Base-by-base conservation (phyloP, 371 early-diverging fungal genomes). In the Lichtheimia ramosa region DNA sequence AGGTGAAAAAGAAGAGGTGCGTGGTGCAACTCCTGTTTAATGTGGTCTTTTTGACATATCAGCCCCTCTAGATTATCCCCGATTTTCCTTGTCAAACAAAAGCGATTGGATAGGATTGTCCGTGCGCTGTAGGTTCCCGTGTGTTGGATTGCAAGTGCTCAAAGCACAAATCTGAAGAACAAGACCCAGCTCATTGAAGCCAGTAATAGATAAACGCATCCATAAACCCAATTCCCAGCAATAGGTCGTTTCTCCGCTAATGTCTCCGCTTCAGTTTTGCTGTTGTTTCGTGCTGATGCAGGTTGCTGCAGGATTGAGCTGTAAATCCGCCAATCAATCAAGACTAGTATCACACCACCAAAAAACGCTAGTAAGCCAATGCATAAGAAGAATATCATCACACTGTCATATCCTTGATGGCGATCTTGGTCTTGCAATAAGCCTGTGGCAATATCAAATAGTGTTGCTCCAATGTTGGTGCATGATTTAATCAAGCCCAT, bases 401-500 rank as follows among this genome's bases (percentile, higher is more conserved):
- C 87, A 21, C 74, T 64, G 25, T 64, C 66, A 56, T 85, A 87
- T 42, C 77, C 71, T 51, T 69, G 66, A 40, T 63, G 42, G 3
- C 56, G 58, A 40, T 74, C 66, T 2, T 43, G 23, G 58, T 88
- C 87, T 62, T 89, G 89, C 42, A 89, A 74, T 18, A 74, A 64
- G 14, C 89, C 89, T 0, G 83, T 74, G n/a, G 77, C 58, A 43
- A 88, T 86, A 62, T 89, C 89, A 49, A 84, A 77, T 6, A 89
- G 69, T 2, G 86, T 74, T 3, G 78, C 74, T 18, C 88, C 88
- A 42, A 87, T 80, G 56, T 89, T 87, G 61, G 74, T 79, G 2
- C 81, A 75, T 15, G 82, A 73, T 63, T 89, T 89, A 73, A 84
- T 79, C 14, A 88, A 62, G 5, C 89, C 89, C 48, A 88, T 65